These are phyloP conservation scores for Crithidia expoeki DNA, from an alignment of 208 protist species.

Conservation along the genomic window DNA sequence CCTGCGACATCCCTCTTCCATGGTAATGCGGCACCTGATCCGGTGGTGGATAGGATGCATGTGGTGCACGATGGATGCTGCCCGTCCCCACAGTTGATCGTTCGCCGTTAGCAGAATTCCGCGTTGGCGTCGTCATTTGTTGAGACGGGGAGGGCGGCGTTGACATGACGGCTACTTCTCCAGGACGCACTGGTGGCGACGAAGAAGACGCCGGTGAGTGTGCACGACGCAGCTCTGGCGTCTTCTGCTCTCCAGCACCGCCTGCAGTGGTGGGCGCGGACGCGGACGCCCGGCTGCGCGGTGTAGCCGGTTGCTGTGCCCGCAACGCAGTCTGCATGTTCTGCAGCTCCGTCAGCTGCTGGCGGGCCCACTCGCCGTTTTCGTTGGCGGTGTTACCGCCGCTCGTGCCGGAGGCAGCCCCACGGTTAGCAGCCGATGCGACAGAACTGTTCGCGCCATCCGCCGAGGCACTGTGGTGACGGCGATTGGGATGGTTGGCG, in stretches of 20 bases:
- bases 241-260: background rate
- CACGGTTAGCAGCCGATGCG: too few species aligned
- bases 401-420: background rate
- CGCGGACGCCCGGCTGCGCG: slow-evolving; percentile 21
- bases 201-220: background rate
- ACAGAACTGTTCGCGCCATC: background rate
- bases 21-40: background rate
- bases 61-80: slow-evolving; percentile 7
- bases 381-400: background rate
- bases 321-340: slow-evolving; percentile 32
- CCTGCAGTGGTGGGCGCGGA: background rate
- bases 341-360: slow-evolving; percentile 30
- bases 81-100: background rate
- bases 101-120: background rate
- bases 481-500: background rate
- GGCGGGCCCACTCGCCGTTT: slow-evolving; percentile 21
- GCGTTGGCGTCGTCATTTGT: slow-evolving; percentile 1
- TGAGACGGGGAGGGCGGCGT: background rate
- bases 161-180: background rate
- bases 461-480: background rate
- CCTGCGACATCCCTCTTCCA: background rate
- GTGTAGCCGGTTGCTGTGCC: slow-evolving; percentile 28
- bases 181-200: background rate
- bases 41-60: background rate
- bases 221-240: slow-evolving; percentile 4